Conservation (phyloP, 768 basidiomycete genomes). For the Boletus rex-veris region DNA sequence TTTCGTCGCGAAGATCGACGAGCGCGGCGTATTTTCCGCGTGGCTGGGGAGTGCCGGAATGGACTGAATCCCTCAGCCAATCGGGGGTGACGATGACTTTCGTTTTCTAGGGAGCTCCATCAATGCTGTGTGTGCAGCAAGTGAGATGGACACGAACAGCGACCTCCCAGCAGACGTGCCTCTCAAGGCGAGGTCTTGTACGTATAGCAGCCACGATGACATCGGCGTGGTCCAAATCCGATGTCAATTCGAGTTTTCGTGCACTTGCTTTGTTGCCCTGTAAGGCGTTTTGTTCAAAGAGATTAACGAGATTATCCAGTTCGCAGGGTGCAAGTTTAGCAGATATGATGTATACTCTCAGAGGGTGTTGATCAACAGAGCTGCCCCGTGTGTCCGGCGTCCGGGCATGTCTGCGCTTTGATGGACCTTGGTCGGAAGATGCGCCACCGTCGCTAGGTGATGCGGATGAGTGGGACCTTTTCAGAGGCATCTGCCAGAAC, state of each 20-base stretch:
- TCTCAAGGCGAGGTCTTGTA: slow-evolving; percentile 66
- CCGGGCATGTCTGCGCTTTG: slow-evolving; percentile 7
- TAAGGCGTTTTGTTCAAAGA: slow-evolving; percentile 19
- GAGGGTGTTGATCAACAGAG: slow-evolving; percentile 4
- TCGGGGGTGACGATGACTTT: slow-evolving; percentile 68
- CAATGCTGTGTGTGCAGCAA: neutral
- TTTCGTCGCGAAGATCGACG: slow-evolving; percentile 45
- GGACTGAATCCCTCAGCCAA: slow-evolving; percentile 64
- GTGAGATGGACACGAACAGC: slow-evolving; percentile 48
- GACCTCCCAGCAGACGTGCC: slow-evolving; percentile 62
- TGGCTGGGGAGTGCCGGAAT: slow-evolving; percentile 41
- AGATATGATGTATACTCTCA: slow-evolving; percentile 31
- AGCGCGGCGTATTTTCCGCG: slow-evolving; percentile 59
- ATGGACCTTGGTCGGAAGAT: slow-evolving; percentile 2
- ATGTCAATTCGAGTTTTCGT: slow-evolving; percentile 35
- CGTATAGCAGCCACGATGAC: slow-evolving; percentile 62
- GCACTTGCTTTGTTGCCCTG: neutral
- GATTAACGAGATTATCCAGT: slow-evolving; percentile 23
- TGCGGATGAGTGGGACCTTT: slow-evolving; percentile 8
- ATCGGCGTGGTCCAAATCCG: slow-evolving; percentile 48
- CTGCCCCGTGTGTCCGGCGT: neutral
- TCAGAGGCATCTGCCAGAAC: slow-evolving; percentile 11
- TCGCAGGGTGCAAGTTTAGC: slow-evolving; percentile 27
- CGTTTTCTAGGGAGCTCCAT: slow-evolving; percentile 42
- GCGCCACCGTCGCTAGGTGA: neutral